A percentile compares a stretch with the other conserved stretches of the same genome.
These are phyloP conservation scores for Blastobotrys malaysiensis DNA, from an alignment of 1,139 yeast genomes.

Conservation along the genomic window DNA sequence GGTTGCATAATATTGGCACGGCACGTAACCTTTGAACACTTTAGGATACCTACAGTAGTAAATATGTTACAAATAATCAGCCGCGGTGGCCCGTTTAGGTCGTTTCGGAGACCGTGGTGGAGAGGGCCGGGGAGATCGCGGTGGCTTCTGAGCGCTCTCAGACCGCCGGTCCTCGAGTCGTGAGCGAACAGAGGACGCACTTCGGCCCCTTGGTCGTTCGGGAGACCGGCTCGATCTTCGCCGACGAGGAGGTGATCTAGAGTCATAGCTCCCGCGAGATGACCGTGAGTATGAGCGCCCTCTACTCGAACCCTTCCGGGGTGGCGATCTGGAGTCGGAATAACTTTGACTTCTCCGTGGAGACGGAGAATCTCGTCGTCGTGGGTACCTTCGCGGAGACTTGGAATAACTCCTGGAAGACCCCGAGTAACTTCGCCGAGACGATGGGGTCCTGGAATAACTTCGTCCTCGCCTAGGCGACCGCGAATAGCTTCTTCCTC, in stretches of 20 bases:
- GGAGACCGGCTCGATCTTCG: no score
- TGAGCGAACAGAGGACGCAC: no score
- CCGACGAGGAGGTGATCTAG: conserved; percentile 15
- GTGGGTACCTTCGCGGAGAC: no score
- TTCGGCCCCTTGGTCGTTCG: no score
- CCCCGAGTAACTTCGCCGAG: conserved; percentile 6
- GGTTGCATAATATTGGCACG: no score
- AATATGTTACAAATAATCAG: conserved; percentile 14
- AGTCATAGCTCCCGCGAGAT: conserved; percentile 5
- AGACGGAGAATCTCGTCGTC: conserved; percentile 2
- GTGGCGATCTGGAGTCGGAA: conserved; percentile 4
- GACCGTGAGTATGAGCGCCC: conserved; percentile 7
- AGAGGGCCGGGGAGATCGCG: conserved; percentile 1
- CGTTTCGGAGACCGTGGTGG: neutral
- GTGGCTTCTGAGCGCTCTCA: no score
- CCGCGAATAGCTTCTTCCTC: conserved; percentile 4
- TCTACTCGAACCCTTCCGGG: conserved; percentile 6
- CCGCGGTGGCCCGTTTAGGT: conserved; percentile 9
- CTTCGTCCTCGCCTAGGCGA: conserved; percentile 6
- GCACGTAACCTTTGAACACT: no score
- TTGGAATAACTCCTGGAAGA: no score
- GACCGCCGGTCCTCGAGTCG: no score
- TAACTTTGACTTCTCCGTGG: conserved; percentile 4
- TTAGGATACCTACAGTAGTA: no score
- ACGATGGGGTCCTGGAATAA: conserved; percentile 3